A percentile compares a stretch with the other conserved stretches of the same genome.
Conservation (phyloP, 371 early-diverging fungal genomes). For the Saksenaea vasiformis region DNA sequence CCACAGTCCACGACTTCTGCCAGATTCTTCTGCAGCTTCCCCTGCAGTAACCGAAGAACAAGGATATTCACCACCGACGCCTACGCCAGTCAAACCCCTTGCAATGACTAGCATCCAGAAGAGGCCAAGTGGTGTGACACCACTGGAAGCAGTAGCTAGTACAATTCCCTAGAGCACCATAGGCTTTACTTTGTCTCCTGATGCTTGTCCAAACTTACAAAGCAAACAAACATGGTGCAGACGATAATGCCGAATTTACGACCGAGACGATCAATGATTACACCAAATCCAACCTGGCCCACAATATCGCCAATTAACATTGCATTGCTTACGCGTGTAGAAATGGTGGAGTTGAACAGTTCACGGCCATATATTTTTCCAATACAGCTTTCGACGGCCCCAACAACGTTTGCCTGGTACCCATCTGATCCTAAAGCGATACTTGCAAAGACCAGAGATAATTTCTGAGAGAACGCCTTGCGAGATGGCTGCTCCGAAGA, state of each 20-base stretch:
- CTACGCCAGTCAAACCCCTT: conserved; percentile 48
- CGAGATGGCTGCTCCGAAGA: not conserved
- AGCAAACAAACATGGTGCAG: conserved; percentile 31
- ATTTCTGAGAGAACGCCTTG: conserved; percentile 6
- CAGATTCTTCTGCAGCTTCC: conserved; percentile 49
- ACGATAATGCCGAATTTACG: conserved; percentile 37
- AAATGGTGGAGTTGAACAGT: conserved; percentile 13
- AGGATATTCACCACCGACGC: conserved; percentile 54
- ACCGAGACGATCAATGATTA: conserved; percentile 36
- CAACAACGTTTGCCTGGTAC: conserved; percentile 22
- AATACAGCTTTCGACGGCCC: conserved; percentile 19
- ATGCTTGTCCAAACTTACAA: conserved; percentile 19
- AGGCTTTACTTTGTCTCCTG: conserved; percentile 4
- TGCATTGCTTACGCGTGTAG: conserved; percentile 22
- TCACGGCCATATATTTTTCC: conserved; percentile 17
- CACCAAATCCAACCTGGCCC: conserved; percentile 25
- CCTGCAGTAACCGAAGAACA: conserved; percentile 46
- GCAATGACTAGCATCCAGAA: conserved; percentile 42
- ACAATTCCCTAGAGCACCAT: conserved; percentile 14
- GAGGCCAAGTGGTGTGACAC: conserved; percentile 22
- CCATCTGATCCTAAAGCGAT: conserved; percentile 27
- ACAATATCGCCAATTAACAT: conserved; percentile 27
- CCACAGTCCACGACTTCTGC: conserved; percentile 45
- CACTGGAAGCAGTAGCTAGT: conserved; percentile 18
- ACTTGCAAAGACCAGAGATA: conserved; percentile 20